Evolutionary conservation across 164 flowering plant species (phyloP).

Genomic region (Chloranthus sessilifolius): DNA sequence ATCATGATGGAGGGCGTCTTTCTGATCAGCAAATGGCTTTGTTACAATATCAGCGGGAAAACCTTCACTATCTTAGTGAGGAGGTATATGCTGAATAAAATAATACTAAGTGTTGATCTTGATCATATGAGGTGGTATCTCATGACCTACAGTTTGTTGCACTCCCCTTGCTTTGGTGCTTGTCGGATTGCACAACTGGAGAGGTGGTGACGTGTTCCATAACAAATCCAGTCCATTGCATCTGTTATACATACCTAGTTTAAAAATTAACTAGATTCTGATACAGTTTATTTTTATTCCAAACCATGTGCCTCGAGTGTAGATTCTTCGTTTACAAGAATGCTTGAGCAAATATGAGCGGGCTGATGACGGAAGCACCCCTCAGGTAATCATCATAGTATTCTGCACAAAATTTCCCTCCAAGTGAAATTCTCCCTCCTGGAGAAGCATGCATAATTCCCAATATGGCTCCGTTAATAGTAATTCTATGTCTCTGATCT

Average conservation of each 20-base stretch:
- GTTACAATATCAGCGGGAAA: conserved; percentile 96
- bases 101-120: background rate
- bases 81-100: conserved; percentile 50
- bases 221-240: too few relatives aligned
- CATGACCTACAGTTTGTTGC: conserved; percentile 1
- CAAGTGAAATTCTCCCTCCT: background rate
- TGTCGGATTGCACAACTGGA: conserved; percentile 4
- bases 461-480: background rate
- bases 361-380: conserved; percentile 75
- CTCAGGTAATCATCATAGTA: conserved; percentile 89
- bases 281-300: background rate
- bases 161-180: too few relatives aligned
- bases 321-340: conserved; percentile 96
- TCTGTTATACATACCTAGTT: too few relatives aligned
- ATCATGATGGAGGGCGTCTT: conserved; percentile 90
- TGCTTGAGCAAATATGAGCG: conserved; percentile 91
- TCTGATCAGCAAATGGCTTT: conserved; percentile 99
- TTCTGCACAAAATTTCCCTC: too few relatives aligned
- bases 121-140: background rate
- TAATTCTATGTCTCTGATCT: too few relatives aligned
- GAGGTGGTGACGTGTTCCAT: background rate
- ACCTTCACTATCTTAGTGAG: conserved; percentile 90
- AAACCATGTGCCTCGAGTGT: conserved; percentile 11
- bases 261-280: too few relatives aligned
- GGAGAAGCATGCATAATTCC: background rate